Percentiles rank a stretch among this genome's conserved stretches.
phyloP scores from a whole-genome alignment of 331 rosid species.

The Quercus tomentella region DNA sequence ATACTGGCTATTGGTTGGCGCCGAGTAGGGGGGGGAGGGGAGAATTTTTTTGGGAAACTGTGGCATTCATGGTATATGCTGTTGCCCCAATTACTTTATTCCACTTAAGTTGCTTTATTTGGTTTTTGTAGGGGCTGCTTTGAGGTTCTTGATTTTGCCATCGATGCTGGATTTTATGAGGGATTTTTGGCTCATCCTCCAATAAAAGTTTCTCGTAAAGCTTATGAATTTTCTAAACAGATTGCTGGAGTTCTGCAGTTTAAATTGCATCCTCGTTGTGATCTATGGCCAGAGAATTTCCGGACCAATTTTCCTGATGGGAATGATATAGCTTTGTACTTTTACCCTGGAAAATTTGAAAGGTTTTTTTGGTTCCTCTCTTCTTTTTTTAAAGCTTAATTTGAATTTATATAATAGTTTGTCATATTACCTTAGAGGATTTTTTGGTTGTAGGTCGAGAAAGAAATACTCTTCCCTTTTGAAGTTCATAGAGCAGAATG shows the following conservation, averaged over 20 bases:
- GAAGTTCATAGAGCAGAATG: neutral
- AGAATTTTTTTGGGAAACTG: no score
- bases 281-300: neutral
- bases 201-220: neutral
- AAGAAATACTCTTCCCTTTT: neutral
- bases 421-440: neutral
- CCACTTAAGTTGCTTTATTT: neutral
- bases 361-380: neutral
- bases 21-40: no score
- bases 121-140: neutral
- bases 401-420: neutral
- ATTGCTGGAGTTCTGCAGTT: neutral
- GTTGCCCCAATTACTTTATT: neutral
- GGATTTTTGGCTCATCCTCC: neutral
- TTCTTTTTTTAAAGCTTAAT: neutral
- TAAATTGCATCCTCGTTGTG: neutral
- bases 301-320: neutral
- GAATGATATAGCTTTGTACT: constrained; percentile 2
- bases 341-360: neutral
- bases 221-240: neutral
- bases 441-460: neutral
- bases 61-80: no score
- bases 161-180: neutral
- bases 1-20: no score
- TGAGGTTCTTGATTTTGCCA: neutral